Percentiles rank a stretch among this genome's conserved stretches.
phyloP scores from a whole-genome alignment of 1,284 basidiomycete species.

The Rhizoctonia solani region DNA sequence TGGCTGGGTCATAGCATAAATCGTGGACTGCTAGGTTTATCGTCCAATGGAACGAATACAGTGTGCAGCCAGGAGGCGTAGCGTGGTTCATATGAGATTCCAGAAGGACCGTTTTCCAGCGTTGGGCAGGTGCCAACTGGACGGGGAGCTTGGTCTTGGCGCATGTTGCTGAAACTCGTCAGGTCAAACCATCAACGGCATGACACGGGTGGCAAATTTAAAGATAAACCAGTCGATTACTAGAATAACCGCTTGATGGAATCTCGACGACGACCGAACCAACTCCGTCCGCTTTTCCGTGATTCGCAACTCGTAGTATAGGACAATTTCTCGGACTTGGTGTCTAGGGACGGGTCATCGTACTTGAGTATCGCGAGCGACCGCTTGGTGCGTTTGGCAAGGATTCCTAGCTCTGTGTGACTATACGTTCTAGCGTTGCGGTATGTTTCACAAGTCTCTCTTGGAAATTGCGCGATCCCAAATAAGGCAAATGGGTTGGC shows the following conservation, averaged over 20 bases:
- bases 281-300: neutral
- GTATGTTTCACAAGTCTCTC: slow-evolving; percentile 6
- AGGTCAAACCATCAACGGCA: neutral
- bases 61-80: too few species aligned
- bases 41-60: too few species aligned
- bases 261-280: neutral
- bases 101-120: too few species aligned
- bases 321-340: neutral
- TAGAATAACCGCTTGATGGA: neutral
- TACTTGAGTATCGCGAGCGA: too few species aligned
- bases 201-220: neutral
- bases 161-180: too few species aligned
- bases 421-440: slow-evolving; percentile 5
- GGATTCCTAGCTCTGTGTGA: slow-evolving; percentile 5
- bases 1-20: too few species aligned
- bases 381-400: too few species aligned
- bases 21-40: too few species aligned
- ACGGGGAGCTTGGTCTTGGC: too few species aligned
- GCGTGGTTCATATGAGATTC: too few species aligned
- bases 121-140: too few species aligned
- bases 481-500: slow-evolving; percentile 31
- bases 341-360: too few species aligned
- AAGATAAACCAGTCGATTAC: neutral
- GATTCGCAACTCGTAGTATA: neutral
- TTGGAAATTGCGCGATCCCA: slow-evolving; percentile 13